A percentile compares a stretch with the other conserved stretches of the same genome.
These are phyloP conservation scores for Berkeleyomyces basicola DNA, from an alignment of 2,329 filamentous ascomycete genomes.

Conservation along the genomic window DNA sequence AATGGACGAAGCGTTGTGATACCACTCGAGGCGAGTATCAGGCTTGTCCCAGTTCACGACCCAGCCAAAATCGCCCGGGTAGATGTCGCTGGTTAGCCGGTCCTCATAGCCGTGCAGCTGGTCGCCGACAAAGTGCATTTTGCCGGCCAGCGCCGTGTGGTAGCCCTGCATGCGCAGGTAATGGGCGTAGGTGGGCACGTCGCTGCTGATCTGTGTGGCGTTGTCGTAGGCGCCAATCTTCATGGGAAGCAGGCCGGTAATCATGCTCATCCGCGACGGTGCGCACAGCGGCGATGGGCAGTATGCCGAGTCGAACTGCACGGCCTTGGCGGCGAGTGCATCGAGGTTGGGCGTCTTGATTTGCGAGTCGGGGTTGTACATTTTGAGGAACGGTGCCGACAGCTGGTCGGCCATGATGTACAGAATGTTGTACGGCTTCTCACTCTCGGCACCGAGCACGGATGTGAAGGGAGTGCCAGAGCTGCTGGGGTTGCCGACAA, in stretches of 20 bases:
- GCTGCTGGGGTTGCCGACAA: background rate
- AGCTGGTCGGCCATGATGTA: slow-evolving; percentile 98
- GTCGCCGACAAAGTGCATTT: slow-evolving; percentile 96
- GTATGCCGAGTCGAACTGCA: slow-evolving; percentile 88
- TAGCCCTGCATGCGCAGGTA: slow-evolving; percentile 75
- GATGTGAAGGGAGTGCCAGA: background rate
- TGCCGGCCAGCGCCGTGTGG: slow-evolving; percentile 78
- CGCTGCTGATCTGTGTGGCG: slow-evolving; percentile 65
- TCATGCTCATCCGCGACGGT: slow-evolving; percentile 86
- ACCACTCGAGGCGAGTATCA: slow-evolving; percentile 76
- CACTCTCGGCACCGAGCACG: slow-evolving; percentile 15
- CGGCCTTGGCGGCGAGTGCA: slow-evolving; percentile 59
- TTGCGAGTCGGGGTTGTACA: slow-evolving; percentile 74
- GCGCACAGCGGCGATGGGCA: slow-evolving; percentile 88
- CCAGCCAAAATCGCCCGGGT: slow-evolving; percentile 89
- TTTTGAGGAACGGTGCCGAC: slow-evolving; percentile 75
- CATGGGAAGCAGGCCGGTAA: slow-evolving; percentile 78
- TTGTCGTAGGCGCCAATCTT: slow-evolving; percentile 90
- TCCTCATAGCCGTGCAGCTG: slow-evolving; percentile 90
- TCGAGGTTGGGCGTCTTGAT: slow-evolving; percentile 90
- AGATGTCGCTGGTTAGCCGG: slow-evolving; percentile 85
- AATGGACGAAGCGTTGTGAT: slow-evolving; percentile 89
- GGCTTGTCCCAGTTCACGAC: slow-evolving; percentile 91
- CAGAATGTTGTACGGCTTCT: slow-evolving; percentile 27
- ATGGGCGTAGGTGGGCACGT: slow-evolving; percentile 82